phyloP scores from a whole-genome alignment of 805 yeast genomes.

The Zygosaccharomyces bailii region DNA sequence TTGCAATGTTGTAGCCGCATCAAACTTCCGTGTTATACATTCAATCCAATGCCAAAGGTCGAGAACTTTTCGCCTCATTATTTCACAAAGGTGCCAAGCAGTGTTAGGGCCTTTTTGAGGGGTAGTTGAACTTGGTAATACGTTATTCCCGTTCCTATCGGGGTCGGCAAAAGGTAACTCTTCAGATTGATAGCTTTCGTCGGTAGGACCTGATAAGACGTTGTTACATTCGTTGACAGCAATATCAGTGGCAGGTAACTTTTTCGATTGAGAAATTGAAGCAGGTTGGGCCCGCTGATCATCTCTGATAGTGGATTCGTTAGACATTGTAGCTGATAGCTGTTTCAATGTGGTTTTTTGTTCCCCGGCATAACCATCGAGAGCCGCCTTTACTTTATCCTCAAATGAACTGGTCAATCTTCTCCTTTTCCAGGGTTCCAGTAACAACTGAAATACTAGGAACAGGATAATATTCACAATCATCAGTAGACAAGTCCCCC shows the following conservation, averaged over 20 bases:
- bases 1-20: conserved; percentile 5
- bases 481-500: conserved; percentile 94
- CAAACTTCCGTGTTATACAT: conserved; percentile 4
- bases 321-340: conserved; percentile 14
- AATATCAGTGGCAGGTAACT: too few species aligned
- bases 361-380: conserved; percentile 37
- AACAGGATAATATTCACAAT: conserved; percentile 78
- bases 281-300: neutral
- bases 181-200: too few species aligned
- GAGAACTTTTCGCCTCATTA: neutral
- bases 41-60: conserved; percentile 8
- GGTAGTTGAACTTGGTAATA: neutral
- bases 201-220: too few species aligned
- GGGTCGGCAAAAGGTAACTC: too few species aligned
- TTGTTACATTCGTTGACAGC: too few species aligned
- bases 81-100: neutral
- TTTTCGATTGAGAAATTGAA: neutral
- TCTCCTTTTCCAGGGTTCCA: conserved; percentile 93
- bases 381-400: conserved; percentile 59
- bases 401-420: conserved; percentile 82
- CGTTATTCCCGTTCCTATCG: neutral
- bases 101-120: neutral
- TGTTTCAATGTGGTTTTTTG: conserved; percentile 33
- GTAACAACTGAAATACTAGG: conserved; percentile 73
- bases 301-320: conserved; percentile 10